Percentiles rank a stretch among this genome's conserved stretches.
Conservation (phyloP, 2,329 filamentous ascomycete species). For the Colletotrichum sp. region DNA sequence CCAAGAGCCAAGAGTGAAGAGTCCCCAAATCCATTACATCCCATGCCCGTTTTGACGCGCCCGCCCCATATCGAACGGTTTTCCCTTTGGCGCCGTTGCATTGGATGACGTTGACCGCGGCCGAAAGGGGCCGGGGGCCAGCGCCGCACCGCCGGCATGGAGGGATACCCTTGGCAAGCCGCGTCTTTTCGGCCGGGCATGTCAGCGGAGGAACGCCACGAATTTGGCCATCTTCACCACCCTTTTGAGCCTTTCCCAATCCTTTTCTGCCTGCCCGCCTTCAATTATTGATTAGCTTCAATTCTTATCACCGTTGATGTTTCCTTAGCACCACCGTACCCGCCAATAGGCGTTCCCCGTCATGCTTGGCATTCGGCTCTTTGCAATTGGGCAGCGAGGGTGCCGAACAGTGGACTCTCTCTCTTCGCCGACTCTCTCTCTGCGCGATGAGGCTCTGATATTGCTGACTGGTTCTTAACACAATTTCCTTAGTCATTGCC, state of each 20-base stretch:
- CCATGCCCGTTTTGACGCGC: neutral
- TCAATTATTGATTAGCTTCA: neutral
- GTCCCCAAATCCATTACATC: neutral
- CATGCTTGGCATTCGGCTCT: neutral
- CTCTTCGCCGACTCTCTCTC: neutral
- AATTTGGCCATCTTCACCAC: neutral
- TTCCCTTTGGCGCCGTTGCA: neutral
- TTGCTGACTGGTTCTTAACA: neutral
- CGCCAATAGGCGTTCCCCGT: neutral
- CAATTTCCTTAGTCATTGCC: neutral
- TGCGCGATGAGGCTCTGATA: neutral
- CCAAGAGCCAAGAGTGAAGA: neutral
- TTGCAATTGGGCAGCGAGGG: neutral
- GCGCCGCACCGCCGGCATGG: neutral
- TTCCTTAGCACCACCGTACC: neutral
- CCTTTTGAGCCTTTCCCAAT: neutral
- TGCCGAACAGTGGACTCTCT: neutral
- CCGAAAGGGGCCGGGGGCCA: neutral
- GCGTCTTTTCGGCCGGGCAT: neutral
- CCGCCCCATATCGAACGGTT: neutral
- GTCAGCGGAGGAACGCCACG: neutral
- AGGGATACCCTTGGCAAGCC: conserved; percentile 4
- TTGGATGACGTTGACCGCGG: conserved; percentile 8
- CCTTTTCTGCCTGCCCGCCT: neutral
- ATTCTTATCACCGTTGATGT: conserved; percentile 5